These are phyloP conservation scores for Endocladia muricata DNA, from an alignment of 31 red algal genomes.

Conservation along the genomic window DNA sequence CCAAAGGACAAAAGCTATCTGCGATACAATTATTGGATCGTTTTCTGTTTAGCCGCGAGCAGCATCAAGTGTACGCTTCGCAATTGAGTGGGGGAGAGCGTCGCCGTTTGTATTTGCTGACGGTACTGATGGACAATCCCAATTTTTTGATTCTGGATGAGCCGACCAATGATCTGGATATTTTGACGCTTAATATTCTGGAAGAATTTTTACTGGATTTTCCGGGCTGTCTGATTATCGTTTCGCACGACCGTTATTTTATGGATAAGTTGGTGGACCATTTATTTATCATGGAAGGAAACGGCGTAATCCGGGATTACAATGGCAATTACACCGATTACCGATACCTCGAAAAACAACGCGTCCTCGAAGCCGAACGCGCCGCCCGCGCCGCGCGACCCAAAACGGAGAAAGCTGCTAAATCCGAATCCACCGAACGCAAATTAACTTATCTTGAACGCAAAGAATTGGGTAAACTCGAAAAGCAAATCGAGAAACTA, in stretches of 20 bases:
- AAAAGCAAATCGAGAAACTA: slow-evolving; percentile 54
- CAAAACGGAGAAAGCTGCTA: not conserved
- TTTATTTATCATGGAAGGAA: slow-evolving; percentile 81
- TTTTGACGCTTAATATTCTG: slow-evolving; percentile 77
- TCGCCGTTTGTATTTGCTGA: slow-evolving; percentile 75
- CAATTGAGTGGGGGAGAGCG: slow-evolving; percentile 75
- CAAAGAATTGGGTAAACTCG: slow-evolving; percentile 55
- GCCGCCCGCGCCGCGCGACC: too few relatives aligned
- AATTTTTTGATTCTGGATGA: slow-evolving; percentile 95
- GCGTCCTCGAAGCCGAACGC: slow-evolving; percentile 15
- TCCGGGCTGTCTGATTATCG: slow-evolving; percentile 64
- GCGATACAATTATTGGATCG: slow-evolving; percentile 60
- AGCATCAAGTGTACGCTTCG: slow-evolving; percentile 50
- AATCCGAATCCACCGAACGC: not conserved
- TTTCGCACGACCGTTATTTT: slow-evolving; percentile 88
- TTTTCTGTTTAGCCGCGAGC: slow-evolving; percentile 59
- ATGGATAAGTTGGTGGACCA: slow-evolving; percentile 77
- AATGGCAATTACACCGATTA: slow-evolving; percentile 83
- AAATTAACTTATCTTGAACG: slow-evolving; percentile 61
- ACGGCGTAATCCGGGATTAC: slow-evolving; percentile 41
- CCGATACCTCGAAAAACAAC: slow-evolving; percentile 19
- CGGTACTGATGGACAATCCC: slow-evolving; percentile 58
- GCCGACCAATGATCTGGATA: slow-evolving; percentile 88
- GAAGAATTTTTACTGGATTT: slow-evolving; percentile 80
- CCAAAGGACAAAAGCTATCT: slow-evolving; percentile 8